Percentiles rank a stretch among this genome's conserved stretches.
phyloP scores from a whole-genome alignment of 2,329 filamentous ascomycete genomes.

The Allantophomopsis cytisporea region DNA sequence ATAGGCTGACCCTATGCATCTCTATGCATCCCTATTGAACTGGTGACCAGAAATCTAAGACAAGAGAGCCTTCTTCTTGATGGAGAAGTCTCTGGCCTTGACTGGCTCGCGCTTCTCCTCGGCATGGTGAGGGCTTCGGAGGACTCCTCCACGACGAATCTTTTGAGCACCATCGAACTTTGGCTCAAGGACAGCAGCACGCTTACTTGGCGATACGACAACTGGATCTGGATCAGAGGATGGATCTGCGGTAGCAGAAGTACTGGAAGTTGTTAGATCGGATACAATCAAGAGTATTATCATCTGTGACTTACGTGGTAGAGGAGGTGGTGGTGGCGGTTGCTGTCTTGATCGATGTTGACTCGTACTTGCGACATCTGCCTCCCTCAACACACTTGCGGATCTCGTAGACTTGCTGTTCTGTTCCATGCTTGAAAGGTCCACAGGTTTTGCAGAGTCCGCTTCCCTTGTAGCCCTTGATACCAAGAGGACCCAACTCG shows the following conservation, averaged over 20 bases:
- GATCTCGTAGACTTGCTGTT: slow-evolving; percentile 2
- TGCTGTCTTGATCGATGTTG: slow-evolving; percentile 2
- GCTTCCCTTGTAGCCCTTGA: slow-evolving; percentile 1
- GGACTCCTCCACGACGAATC: not conserved
- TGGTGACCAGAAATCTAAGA: too few species aligned
- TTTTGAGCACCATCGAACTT: not conserved
- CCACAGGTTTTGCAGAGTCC: slow-evolving; percentile 3
- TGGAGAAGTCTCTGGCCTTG: too few species aligned
- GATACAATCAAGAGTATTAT: not conserved
- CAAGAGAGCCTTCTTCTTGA: too few species aligned
- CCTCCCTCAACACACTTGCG: slow-evolving; percentile 2
- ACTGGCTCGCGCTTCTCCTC: not conserved
- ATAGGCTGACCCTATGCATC: too few species aligned
- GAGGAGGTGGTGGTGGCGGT: too few species aligned
- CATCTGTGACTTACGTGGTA: not conserved
- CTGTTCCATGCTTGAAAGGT: not conserved
- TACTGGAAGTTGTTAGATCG: slow-evolving; percentile 1
- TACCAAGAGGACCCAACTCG: slow-evolving; percentile 1
- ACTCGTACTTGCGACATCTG: slow-evolving; percentile 2
- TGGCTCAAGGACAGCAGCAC: not conserved
- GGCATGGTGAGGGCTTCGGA: not conserved
- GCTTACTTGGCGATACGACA: not conserved
- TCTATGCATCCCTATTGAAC: too few species aligned
- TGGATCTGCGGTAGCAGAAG: slow-evolving; percentile 1
- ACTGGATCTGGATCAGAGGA: not conserved